Conservation (phyloP, 1,139 yeast genomes). For the Saccharomyces pastorianus region DNA sequence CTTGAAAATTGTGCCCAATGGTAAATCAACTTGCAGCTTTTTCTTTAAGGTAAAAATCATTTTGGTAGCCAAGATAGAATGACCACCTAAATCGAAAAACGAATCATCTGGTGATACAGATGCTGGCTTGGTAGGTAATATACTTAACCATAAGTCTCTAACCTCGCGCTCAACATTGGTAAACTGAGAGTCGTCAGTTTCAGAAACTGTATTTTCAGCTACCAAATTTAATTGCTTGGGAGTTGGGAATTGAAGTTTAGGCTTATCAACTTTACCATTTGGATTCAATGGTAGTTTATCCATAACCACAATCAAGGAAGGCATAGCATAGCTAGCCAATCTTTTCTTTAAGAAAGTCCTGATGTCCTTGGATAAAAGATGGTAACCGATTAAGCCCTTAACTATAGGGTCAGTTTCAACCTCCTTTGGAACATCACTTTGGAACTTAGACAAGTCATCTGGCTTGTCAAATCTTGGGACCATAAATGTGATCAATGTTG, state of each 20-base stretch:
- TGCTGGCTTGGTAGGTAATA: conserved; percentile 80
- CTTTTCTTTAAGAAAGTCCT: conserved; percentile 76
- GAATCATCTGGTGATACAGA: conserved; percentile 70
- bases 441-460: conserved; percentile 34
- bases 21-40: conserved; percentile 68
- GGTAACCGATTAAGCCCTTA: conserved; percentile 66
- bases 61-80: conserved; percentile 90
- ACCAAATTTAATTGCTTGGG: conserved; percentile 57
- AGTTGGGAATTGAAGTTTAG: conserved; percentile 91
- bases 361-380: conserved; percentile 71
- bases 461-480: conserved; percentile 68
- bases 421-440: conserved; percentile 35
- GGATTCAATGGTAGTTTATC: conserved; percentile 86
- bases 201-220: conserved; percentile 35
- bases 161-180: conserved; percentile 59
- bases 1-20: conserved; percentile 82
- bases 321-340: conserved; percentile 89
- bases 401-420: conserved; percentile 56
- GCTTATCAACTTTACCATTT: conserved; percentile 96
- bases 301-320: conserved; percentile 84
- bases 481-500: conserved; percentile 80
- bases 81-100: conserved; percentile 96
- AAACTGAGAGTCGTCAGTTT: conserved; percentile 45
- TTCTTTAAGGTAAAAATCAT: conserved; percentile 91
- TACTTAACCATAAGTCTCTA: conserved; percentile 75